phyloP scores from a whole-genome alignment of 805 yeast genomes.

The Ogataea methanolica region DNA sequence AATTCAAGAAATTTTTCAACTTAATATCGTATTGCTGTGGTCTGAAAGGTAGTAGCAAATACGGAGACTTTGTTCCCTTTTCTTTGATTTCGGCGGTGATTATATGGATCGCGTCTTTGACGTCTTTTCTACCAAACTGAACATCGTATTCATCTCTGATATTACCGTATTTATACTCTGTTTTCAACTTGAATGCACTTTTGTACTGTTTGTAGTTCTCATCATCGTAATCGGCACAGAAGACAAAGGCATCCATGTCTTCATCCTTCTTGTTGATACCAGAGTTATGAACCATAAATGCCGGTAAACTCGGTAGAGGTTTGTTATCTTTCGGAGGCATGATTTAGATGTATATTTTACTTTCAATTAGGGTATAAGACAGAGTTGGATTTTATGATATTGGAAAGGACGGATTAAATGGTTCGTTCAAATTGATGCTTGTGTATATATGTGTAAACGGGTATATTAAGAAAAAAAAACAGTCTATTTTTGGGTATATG shows the following conservation, averaged over 20 bases:
- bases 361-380: too few relatives aligned
- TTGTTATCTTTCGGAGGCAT: slow-evolving; percentile 11
- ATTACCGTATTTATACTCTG: slow-evolving; percentile 23
- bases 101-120: slow-evolving; percentile 62
- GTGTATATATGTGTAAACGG: too few relatives aligned
- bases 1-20: slow-evolving; percentile 51
- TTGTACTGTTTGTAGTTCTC: slow-evolving; percentile 26
- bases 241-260: slow-evolving; percentile 26
- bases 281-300: slow-evolving; percentile 9
- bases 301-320: slow-evolving; percentile 24
- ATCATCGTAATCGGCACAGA: slow-evolving; percentile 24
- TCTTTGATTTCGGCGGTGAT: slow-evolving; percentile 70
- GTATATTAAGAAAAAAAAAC: too few relatives aligned
- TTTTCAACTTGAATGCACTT: slow-evolving; percentile 22
- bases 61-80: slow-evolving; percentile 64
- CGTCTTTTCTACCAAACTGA: slow-evolving; percentile 58
- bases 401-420: too few relatives aligned
- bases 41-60: slow-evolving; percentile 71
- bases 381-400: too few relatives aligned
- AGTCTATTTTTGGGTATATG: too few relatives aligned
- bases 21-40: slow-evolving; percentile 61
- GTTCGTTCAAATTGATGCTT: too few relatives aligned
- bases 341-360: too few relatives aligned
- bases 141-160: slow-evolving; percentile 23
- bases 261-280: slow-evolving; percentile 5